Evolutionary conservation across 2,329 filamentous ascomycete species (phyloP), one percentile per base, ranked within the genome.

Genomic region (Alternaria sp.): DNA sequence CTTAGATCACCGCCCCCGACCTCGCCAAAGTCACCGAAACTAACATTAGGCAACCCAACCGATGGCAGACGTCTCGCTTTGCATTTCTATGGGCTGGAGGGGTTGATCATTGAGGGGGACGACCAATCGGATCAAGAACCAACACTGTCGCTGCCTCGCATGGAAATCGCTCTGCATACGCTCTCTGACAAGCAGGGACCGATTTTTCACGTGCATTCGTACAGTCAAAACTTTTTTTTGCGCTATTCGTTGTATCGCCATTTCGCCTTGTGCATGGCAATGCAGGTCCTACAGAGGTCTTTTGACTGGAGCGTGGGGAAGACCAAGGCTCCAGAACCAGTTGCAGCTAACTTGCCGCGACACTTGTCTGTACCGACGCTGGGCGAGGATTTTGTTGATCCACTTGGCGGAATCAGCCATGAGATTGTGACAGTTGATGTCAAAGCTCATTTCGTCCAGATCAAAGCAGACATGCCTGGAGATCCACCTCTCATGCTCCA

Each of bases 171-270:
- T 1, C 85, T 98, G 55, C 92, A 90, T 28, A 96, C 95, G 0
- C 84, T 88, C 4, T 96, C 91, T 64, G 95, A 99, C 75, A 86
- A 86, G 29, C 91, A 96, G 70, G 94, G 93, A 0, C 91, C 93
- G 0, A 84, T 97, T 5, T 91, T 97, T 71, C 92, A 98, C 72
- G 79, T 98, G 41, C 92, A 96, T 66, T 90, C 92, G 0, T 86
- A 90, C 51, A 85, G 95, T 21, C 90, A 90, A 66, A 92, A 90
- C 5, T 79, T 99, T 2, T 87, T 91, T 60, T 72, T 96, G 7
- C 90, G 96, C 50, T 98, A 98, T 73, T 99, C 96, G 0, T 84
- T 99, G 0, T 97, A 96, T 75, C 89, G 93, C 3, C 93, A 97
- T 73, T 99, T 97, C 72, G 90, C 93, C 0, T 84, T 96, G 26